Evolutionary conservation across 2,329 filamentous ascomycete genomes (phyloP), one percentile per base, ranked within the genome.

Genomic region (Colletotrichum costaricense): DNA sequence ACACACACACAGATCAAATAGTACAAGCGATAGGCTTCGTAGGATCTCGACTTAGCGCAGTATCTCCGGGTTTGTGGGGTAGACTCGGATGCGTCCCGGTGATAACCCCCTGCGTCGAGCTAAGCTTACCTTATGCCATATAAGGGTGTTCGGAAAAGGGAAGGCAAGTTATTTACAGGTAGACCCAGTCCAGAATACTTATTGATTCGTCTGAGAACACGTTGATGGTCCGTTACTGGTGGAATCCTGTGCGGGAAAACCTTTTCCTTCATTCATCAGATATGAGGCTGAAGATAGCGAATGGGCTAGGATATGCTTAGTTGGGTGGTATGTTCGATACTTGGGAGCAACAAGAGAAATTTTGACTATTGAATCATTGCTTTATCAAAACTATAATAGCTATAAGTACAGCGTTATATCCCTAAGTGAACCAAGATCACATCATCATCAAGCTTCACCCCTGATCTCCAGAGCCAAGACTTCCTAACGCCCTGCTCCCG

Each of bases 41-140:
- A 72, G 57, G 58, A 65, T 69, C 67, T 26, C 22, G 7, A 5
- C n/a, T 19, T 4, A 33, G 19, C 49, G 46, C 42, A 38, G 3
- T 22, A 7, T 24, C 26, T 58, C 22, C 56, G 57, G 57, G 63
- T 63, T 58, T 72, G 63, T 72, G 63, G 69, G 69, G 69, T 63
- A 42, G 16, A 68, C 5, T 33, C 30, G 63, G 33, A 11, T 56
- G 30, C 11, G 58, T 35, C 30, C 63, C 28, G 49, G 14, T 24
- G 16, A 30, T 1, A 30, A 1, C 57, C 35, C 63, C 56, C 49
- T 58, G 69, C 56, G 26, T 62, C 33, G 26, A 57, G 19, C 56
- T 57, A 28, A 22, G n/a, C 22, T 14, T 19, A 1, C 4, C 22
- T 14, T 19, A 1, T 5, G 5, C 9, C 4, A 49, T 42, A 1